Base-by-base conservation (phyloP, 768 basidiomycete genomes). In the Termitomyces sp. region DNA sequence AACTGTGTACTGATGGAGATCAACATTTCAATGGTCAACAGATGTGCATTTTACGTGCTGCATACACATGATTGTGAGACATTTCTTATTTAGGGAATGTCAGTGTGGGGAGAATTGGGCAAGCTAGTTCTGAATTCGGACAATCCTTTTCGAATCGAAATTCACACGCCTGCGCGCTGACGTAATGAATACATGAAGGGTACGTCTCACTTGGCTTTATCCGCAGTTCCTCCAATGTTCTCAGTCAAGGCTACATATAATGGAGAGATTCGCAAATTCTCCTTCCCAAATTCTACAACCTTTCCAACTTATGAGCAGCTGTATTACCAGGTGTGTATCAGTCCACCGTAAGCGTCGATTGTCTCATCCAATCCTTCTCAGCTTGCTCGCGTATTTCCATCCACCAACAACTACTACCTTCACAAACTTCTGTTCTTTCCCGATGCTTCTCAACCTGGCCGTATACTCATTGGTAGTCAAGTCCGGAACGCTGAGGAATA, bases 241-340 rank as follows among this genome's bases (percentile, higher is more conserved):
- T 84, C 84, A 60, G 82, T 92, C 69, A 92, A 92, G 74, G 89
- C 86, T n/a, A 88, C 88, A 25, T 91, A 90, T 71, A 77, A 81
- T 58, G 74, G 76, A 36, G 88, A 92, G 71, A 89, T 84, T 60
- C 83, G 91, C 67, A 89, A 83, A 66, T 79, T 89, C 66, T 75
- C 82, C 3, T 89, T 91, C 64, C 63, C 76, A 17, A 76, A 79
- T 6, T 72, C 71, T n/a, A 68, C 73, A 45, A 66, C 75, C 17
- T 90, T 92, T 67, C 91, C 91, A 49, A 73, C 84, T 1, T 91
- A 83, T 68, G 72, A 81, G 3, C 77, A 89, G 64, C 77, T 92
- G 45, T 79, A 79, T 67, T 74, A 77, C 59, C 86, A 92, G 81
- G 90, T 89, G 71, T 45, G 81, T 53, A 63, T 55, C 55, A 20